phyloP scores from a whole-genome alignment of 2,329 filamentous ascomycete genomes.

The Venturia effusa region DNA sequence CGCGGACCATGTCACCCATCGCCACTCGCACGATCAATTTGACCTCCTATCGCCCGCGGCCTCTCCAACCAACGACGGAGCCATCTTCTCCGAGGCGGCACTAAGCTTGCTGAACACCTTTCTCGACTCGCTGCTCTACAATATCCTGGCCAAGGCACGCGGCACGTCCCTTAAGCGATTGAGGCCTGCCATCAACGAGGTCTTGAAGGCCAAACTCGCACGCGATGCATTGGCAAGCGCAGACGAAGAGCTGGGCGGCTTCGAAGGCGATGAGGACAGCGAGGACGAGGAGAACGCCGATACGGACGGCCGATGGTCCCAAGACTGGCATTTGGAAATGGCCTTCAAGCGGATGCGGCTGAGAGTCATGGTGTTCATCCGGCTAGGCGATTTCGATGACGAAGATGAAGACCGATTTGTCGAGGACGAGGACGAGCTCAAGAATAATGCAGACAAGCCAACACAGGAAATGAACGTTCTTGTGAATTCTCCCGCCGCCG shows the following conservation, averaged over 20 bases:
- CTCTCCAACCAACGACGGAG: constrained; percentile 48
- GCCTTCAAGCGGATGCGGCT: constrained; percentile 90
- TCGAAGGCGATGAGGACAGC: constrained; percentile 55
- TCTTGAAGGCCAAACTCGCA: constrained; percentile 81
- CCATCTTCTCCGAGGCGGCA: constrained; percentile 61
- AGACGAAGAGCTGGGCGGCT: constrained; percentile 79
- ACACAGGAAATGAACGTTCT: constrained; percentile 17
- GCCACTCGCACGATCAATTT: constrained; percentile 63
- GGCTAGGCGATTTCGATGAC: constrained; percentile 92
- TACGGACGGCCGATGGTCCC: constrained; percentile 14
- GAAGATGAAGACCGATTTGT: constrained; percentile 90
- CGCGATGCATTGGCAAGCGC: constrained; percentile 73
- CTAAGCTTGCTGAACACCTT: constrained; percentile 79
- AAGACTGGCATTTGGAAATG: constrained; percentile 71
- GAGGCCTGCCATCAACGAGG: constrained; percentile 71
- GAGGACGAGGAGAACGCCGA: constrained; percentile 51
- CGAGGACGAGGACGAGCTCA: constrained; percentile 42
- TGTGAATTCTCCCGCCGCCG: constrained; percentile 76
- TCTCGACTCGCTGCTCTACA: constrained; percentile 85
- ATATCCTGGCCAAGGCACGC: constrained; percentile 69
- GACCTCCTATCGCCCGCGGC: constrained; percentile 57
- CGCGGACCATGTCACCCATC: constrained; percentile 81
- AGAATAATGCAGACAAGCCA: constrained; percentile 22
- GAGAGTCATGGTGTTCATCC: constrained; percentile 96
- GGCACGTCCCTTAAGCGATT: constrained; percentile 67